These are phyloP conservation scores for Calonectria leucothoes DNA, from an alignment of 2,329 filamentous ascomycete species.

Conservation along the genomic window DNA sequence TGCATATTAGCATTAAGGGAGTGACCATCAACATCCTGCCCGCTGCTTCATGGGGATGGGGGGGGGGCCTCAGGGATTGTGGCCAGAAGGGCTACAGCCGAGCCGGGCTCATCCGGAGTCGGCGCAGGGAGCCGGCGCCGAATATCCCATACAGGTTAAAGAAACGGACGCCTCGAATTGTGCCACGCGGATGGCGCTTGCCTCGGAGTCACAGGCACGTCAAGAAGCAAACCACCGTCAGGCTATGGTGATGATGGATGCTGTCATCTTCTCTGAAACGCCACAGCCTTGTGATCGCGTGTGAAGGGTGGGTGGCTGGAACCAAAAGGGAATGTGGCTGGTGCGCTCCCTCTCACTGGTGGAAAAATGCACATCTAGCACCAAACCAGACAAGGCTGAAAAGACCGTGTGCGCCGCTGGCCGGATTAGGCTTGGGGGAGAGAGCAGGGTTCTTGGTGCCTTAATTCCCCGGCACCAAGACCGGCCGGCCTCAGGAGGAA, in stretches of 20 bases:
- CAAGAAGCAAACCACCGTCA: slow-evolving; percentile 20
- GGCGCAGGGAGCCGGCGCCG: slow-evolving; percentile 13
- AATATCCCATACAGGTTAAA: slow-evolving; percentile 16
- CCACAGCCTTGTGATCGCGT: slow-evolving; percentile 23
- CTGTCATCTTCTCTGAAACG: slow-evolving; percentile 36
- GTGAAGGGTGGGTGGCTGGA: slow-evolving; percentile 32
- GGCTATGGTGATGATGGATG: slow-evolving; percentile 19
- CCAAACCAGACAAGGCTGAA: slow-evolving; percentile 13
- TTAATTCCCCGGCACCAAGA: slow-evolving; percentile 17
- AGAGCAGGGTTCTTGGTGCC: not conserved
- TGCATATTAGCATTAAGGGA: slow-evolving; percentile 40
- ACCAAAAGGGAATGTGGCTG: slow-evolving; percentile 11
- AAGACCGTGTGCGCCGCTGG: not conserved
- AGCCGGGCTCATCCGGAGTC: slow-evolving; percentile 40
- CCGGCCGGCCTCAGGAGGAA: not conserved
- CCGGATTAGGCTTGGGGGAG: not conserved
- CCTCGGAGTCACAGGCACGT: slow-evolving; percentile 26
- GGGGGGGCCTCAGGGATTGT: slow-evolving; percentile 25
- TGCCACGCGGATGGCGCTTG: slow-evolving; percentile 32
- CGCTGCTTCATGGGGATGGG: slow-evolving; percentile 32
- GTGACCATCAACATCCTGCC: slow-evolving; percentile 44
- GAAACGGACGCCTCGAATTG: slow-evolving; percentile 16
- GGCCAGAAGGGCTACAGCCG: slow-evolving; percentile 33
- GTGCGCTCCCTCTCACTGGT: not conserved
- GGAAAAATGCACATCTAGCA: slow-evolving; percentile 7